A percentile compares a stretch with the other conserved stretches of the same genome.
Conservation (phyloP, 2,329 filamentous ascomycete genomes). For the Fusarium sp. region DNA sequence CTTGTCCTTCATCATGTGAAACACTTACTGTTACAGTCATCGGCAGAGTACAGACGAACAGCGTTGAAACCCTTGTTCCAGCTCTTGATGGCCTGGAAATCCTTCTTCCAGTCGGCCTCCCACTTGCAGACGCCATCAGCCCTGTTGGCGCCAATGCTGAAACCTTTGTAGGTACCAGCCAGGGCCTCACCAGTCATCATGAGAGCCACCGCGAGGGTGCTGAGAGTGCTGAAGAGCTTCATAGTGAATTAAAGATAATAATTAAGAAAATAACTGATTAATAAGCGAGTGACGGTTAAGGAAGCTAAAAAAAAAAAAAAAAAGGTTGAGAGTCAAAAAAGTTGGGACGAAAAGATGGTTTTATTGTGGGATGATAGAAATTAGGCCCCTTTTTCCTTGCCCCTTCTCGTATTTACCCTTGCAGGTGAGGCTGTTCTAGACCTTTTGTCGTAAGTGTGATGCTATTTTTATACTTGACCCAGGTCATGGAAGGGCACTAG, state of each 20-base stretch:
- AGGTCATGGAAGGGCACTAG: conserved; percentile 2
- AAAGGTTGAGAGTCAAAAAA: neutral
- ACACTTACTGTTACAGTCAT: conserved; percentile 43
- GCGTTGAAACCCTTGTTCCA: conserved; percentile 47
- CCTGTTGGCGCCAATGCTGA: conserved; percentile 44
- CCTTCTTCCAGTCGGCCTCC: conserved; percentile 44
- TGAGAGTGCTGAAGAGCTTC: conserved; percentile 37
- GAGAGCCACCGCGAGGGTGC: conserved; percentile 33
- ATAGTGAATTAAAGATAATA: conserved; percentile 14
- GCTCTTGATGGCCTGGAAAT: conserved; percentile 45
- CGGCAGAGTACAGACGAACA: conserved; percentile 39
- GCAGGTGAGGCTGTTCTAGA: conserved; percentile 19
- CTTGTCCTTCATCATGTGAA: neutral
- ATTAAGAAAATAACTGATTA: conserved; percentile 7
- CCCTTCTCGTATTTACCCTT: conserved; percentile 22
- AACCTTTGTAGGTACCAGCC: conserved; percentile 43
- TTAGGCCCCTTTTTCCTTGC: conserved; percentile 25
- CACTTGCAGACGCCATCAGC: conserved; percentile 41
- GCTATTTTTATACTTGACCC: conserved; percentile 16
- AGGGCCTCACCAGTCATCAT: conserved; percentile 41
- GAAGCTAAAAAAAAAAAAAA: neutral
- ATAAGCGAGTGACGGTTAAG: conserved; percentile 15
- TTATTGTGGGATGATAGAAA: conserved; percentile 20
- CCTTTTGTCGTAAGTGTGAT: conserved; percentile 9
- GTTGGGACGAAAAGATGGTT: neutral